Evolutionary conservation across 2,329 filamentous ascomycete genomes (phyloP).

Genomic region (Botrytis medusae): DNA sequence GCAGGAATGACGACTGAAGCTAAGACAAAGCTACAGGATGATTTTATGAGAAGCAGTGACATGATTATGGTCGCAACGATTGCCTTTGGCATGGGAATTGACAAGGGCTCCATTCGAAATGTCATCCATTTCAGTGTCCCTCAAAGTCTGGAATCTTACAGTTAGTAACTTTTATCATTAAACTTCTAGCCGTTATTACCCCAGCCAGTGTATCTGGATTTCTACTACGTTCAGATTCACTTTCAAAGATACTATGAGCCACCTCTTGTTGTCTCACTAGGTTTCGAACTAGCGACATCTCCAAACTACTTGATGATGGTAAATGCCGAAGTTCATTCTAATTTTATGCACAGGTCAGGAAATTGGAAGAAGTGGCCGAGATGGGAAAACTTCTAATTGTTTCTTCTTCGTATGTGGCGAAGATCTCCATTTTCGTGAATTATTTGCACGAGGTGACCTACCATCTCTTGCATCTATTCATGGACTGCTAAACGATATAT

Average conservation of each 20-base stretch:
- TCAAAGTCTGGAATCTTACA: slow-evolving; percentile 55
- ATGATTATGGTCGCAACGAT: slow-evolving; percentile 56
- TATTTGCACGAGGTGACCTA: slow-evolving; percentile 59
- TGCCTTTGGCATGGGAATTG: slow-evolving; percentile 61
- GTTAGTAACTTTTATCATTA: slow-evolving; percentile 28
- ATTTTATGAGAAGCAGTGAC: slow-evolving; percentile 50
- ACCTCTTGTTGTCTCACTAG: not conserved
- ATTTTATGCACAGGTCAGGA: slow-evolving; percentile 44
- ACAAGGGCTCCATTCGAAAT: slow-evolving; percentile 56
- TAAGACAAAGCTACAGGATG: slow-evolving; percentile 51
- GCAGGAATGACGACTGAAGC: slow-evolving; percentile 49
- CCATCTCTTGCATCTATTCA: slow-evolving; percentile 53
- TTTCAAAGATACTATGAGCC: not conserved
- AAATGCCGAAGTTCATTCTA: not conserved
- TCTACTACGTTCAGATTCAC: not conserved
- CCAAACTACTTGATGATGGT: not conserved
- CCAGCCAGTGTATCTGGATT: not conserved
- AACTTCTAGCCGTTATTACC: too few species aligned
- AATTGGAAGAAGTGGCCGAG: slow-evolving; percentile 55
- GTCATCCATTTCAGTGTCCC: slow-evolving; percentile 54
- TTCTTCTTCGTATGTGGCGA: slow-evolving; percentile 57
- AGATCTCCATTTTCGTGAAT: slow-evolving; percentile 58
- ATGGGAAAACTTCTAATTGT: slow-evolving; percentile 54
- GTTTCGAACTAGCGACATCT: not conserved
- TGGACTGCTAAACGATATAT: slow-evolving; percentile 52